These are phyloP conservation scores for Cicer cuneatum DNA, from an alignment of 306 rosid genomes.

Conservation along the genomic window DNA sequence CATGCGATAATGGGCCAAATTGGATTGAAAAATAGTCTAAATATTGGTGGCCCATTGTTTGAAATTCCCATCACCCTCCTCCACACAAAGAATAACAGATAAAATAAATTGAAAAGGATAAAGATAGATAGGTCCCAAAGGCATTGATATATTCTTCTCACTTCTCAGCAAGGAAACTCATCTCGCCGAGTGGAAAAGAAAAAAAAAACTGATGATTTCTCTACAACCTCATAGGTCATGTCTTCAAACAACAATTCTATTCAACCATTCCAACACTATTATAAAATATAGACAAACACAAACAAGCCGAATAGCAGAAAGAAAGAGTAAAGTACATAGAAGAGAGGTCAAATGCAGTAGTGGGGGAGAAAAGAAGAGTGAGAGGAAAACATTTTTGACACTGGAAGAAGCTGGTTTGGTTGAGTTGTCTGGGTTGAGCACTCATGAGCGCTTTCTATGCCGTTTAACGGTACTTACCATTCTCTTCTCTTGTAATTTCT, in stretches of 20 bases:
- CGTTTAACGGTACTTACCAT: constrained; percentile 75
- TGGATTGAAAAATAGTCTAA: constrained; percentile 4
- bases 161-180: not conserved
- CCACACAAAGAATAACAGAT: constrained; percentile 42
- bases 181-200: not conserved
- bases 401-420: constrained; percentile 92
- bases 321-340: constrained; percentile 6
- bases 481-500: not conserved
- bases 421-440: constrained; percentile 77
- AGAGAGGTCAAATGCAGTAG: constrained; percentile 49
- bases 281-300: constrained; percentile 24
- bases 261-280: constrained; percentile 42
- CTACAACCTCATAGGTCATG: constrained; percentile 46
- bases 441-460: constrained; percentile 88
- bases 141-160: not conserved
- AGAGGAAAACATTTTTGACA: constrained; percentile 66
- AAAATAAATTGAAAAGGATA: not conserved
- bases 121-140: constrained; percentile 29
- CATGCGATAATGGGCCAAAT: not conserved
- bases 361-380: constrained; percentile 45
- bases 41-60: constrained; percentile 7
- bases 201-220: constrained; percentile 50
- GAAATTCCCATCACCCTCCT: constrained; percentile 12
- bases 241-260: constrained; percentile 45
- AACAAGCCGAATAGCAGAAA: constrained; percentile 11